phyloP scores from a whole-genome alignment of 2,329 filamentous ascomycete genomes.

The Pseudogymnoascus sp. region DNA sequence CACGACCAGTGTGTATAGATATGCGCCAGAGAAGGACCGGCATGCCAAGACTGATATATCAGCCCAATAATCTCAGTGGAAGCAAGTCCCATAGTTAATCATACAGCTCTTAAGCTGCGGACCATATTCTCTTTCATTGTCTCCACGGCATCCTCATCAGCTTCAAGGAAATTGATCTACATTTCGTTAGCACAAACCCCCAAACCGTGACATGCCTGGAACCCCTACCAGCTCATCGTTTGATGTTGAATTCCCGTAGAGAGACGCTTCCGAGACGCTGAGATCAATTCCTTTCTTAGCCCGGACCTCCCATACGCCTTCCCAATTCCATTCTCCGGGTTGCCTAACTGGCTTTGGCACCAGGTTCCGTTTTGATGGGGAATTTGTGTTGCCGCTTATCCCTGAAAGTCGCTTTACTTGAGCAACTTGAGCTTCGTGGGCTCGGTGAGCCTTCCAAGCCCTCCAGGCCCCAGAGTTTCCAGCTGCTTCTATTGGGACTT shows the following conservation, averaged over 20 bases:
- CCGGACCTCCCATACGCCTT: constrained; percentile 90
- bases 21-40: neutral
- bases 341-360: constrained; percentile 33
- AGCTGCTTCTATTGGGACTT: constrained; percentile 70
- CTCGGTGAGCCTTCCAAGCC: constrained; percentile 74
- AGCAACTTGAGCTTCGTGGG: constrained; percentile 31
- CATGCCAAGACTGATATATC: neutral
- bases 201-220: neutral
- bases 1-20: neutral
- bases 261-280: constrained; percentile 70
- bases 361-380: neutral
- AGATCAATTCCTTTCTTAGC: constrained; percentile 72
- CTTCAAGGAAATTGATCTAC: constrained; percentile 60
- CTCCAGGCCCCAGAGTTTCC: constrained; percentile 92
- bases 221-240: constrained; percentile 67
- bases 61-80: neutral
- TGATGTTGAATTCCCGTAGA: constrained; percentile 61
- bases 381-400: neutral
- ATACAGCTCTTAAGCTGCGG: constrained; percentile 37
- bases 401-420: neutral
- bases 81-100: neutral
- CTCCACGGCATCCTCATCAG: constrained; percentile 54
- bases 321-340: constrained; percentile 94
- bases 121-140: constrained; percentile 52
- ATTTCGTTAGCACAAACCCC: constrained; percentile 10